phyloP scores from a whole-genome alignment of 139 green algal genomes.

The Chlamydomonas sp. region DNA sequence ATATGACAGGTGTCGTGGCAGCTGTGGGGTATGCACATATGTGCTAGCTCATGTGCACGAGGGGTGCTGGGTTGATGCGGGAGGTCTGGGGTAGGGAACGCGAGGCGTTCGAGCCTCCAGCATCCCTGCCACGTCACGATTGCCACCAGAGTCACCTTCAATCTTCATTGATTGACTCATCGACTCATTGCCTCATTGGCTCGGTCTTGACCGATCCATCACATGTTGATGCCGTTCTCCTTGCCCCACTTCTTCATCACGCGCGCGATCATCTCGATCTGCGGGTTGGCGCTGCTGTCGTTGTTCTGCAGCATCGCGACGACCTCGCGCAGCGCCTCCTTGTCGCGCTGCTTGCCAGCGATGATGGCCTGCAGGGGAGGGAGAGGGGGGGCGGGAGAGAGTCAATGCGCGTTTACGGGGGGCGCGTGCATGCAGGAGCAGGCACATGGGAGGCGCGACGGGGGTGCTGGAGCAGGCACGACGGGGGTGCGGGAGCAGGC shows the following conservation, averaged over 20 bases:
- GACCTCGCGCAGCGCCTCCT: slow-evolving; percentile 32
- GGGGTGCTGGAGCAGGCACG: background rate
- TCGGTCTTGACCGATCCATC: too few species aligned
- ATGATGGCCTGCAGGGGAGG: slow-evolving; percentile 1
- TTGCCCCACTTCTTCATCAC: slow-evolving; percentile 46
- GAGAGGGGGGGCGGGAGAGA: background rate
- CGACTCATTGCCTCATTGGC: too few species aligned
- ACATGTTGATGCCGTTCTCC: slow-evolving; percentile 36
- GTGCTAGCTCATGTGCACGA: too few species aligned
- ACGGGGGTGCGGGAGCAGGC: background rate
- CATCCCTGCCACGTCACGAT: too few species aligned
- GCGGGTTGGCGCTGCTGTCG: slow-evolving; percentile 16
- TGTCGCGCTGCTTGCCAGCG: slow-evolving; percentile 30
- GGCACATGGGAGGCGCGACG: background rate
- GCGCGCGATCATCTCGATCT: slow-evolving; percentile 31
- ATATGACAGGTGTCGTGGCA: too few species aligned
- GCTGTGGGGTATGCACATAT: too few species aligned
- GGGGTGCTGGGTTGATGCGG: too few species aligned
- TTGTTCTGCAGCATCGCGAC: slow-evolving; percentile 38
- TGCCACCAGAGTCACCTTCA: too few species aligned
- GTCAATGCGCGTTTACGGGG: too few species aligned
- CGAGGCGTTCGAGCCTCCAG: too few species aligned
- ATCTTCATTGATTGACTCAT: too few species aligned
- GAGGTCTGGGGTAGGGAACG: too few species aligned
- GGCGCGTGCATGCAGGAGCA: background rate